phyloP scores from a whole-genome alignment of 106 monocot species.

The Posidonia australis region DNA sequence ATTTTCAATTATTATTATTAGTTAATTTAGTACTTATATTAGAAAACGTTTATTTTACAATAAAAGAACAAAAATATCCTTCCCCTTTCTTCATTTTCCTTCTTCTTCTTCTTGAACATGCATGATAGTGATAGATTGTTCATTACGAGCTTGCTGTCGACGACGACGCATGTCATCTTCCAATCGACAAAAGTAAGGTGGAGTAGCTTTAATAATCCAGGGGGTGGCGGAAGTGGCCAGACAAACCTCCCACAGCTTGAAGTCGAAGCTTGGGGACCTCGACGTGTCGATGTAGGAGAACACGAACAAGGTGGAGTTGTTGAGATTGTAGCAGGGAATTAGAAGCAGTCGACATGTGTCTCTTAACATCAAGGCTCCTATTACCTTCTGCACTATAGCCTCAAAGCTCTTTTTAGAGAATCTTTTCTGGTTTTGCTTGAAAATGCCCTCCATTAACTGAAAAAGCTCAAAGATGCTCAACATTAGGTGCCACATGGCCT shows the following conservation, averaged over 20 bases:
- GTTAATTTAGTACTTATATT: too few species aligned
- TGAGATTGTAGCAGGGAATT: constrained; percentile 35
- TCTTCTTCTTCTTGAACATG: too few species aligned
- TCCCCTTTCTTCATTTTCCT: too few species aligned
- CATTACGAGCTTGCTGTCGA: constrained; percentile 33
- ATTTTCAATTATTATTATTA: too few species aligned
- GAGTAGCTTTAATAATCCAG: constrained; percentile 18
- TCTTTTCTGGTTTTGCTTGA: neutral
- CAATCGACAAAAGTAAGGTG: constrained; percentile 15
- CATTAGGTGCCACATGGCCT: constrained; percentile 10
- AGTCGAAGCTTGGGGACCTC: constrained; percentile 20
- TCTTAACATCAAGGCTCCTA: constrained; percentile 12
- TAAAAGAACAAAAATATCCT: too few species aligned
- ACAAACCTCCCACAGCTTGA: constrained; percentile 26
- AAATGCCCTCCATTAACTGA: constrained; percentile 4
- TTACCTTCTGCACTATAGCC: neutral
- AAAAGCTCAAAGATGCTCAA: neutral
- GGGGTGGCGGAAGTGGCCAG: constrained; percentile 26
- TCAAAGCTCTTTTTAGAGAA: constrained; percentile 23
- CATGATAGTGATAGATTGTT: constrained; percentile 29
- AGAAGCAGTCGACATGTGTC: constrained; percentile 20
- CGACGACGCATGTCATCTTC: constrained; percentile 19
- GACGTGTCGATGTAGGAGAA: constrained; percentile 29
- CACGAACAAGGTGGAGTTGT: constrained; percentile 20
- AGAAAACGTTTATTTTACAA: too few species aligned